A percentile compares a stretch with the other conserved stretches of the same genome.
phyloP scores from a whole-genome alignment of 208 protist species.

The Blastocrithidia nonstop region DNA sequence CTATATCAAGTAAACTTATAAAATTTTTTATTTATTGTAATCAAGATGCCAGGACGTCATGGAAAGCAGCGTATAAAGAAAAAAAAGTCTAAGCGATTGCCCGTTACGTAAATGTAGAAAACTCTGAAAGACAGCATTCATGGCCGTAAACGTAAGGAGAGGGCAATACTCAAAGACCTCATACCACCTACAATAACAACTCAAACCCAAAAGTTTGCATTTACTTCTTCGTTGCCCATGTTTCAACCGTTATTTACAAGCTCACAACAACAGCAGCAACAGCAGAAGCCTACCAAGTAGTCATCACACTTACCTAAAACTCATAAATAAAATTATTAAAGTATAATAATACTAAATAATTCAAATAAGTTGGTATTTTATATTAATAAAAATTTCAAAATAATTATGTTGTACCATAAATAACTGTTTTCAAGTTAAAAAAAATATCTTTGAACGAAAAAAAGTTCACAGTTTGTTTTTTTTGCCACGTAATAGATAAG shows the following conservation, averaged over 20 bases:
- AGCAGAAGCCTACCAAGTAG: too few relatives aligned
- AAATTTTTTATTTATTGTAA: too few relatives aligned
- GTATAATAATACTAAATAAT: too few relatives aligned
- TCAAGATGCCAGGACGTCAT: slow-evolving; percentile 67
- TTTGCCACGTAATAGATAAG: too few relatives aligned
- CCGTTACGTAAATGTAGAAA: slow-evolving; percentile 72
- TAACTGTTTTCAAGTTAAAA: too few relatives aligned
- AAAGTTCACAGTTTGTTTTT: too few relatives aligned
- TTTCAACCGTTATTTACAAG: slow-evolving; percentile 17
- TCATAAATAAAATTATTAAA: background rate
- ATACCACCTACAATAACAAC: slow-evolving; percentile 49
- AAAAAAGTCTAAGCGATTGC: slow-evolving; percentile 73
- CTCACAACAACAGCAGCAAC: background rate
- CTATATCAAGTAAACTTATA: too few relatives aligned
- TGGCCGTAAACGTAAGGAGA: slow-evolving; percentile 61
- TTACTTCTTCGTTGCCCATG: slow-evolving; percentile 61
- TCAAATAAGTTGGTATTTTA: too few relatives aligned
- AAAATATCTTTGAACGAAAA: too few relatives aligned
- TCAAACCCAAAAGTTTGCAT: slow-evolving; percentile 37
- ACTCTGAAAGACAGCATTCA: slow-evolving; percentile 84
- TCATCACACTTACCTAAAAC: background rate
- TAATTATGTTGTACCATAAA: too few relatives aligned
- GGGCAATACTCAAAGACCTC: slow-evolving; percentile 55
- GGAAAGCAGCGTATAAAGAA: slow-evolving; percentile 82
- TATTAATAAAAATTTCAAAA: too few relatives aligned